A percentile compares a stretch with the other conserved stretches of the same genome.
phyloP scores from a whole-genome alignment of 2,329 filamentous ascomycete genomes.

The Dothistroma pini region DNA sequence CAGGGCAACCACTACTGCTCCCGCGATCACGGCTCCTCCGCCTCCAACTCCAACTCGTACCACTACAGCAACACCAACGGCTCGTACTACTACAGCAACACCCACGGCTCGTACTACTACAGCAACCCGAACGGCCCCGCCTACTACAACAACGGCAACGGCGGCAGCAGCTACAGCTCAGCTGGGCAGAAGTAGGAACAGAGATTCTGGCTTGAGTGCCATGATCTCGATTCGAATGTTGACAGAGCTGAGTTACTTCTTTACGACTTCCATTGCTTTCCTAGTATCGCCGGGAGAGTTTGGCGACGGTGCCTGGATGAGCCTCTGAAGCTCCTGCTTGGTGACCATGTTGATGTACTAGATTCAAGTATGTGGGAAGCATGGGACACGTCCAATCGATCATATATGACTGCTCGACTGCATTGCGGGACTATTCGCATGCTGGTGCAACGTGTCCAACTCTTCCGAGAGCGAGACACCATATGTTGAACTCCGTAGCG shows the following conservation, averaged over 20 bases:
- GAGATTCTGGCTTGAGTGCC: constrained; percentile 31
- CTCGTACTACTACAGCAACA: constrained; percentile 70
- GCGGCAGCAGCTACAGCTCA: constrained; percentile 59
- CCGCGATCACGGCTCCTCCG: constrained; percentile 59
- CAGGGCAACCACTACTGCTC: constrained; percentile 67
- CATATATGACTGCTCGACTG: too few species aligned
- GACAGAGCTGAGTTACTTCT: constrained; percentile 5
- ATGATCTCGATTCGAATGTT: constrained; percentile 29
- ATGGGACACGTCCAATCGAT: too few species aligned
- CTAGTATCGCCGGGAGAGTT: constrained; percentile 41
- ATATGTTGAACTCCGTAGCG: too few species aligned
- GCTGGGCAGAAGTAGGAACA: constrained; percentile 38
- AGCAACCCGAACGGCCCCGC: constrained; percentile 54
- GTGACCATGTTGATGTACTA: too few species aligned
- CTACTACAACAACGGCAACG: constrained; percentile 62
- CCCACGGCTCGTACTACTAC: constrained; percentile 28
- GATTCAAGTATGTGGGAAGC: too few species aligned
- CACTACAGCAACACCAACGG: constrained; percentile 64
- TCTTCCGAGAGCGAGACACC: too few species aligned
- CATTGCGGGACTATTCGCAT: too few species aligned
- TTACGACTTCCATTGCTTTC: constrained; percentile 35
- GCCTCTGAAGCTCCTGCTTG: too few species aligned
- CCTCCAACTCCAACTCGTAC: constrained; percentile 57
- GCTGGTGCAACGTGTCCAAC: too few species aligned
- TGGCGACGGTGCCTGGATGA: constrained; percentile 37